Evolutionary conservation across 192 early-diverging fungal species (phyloP).

Genomic region (Paraglomus brasilianum): DNA sequence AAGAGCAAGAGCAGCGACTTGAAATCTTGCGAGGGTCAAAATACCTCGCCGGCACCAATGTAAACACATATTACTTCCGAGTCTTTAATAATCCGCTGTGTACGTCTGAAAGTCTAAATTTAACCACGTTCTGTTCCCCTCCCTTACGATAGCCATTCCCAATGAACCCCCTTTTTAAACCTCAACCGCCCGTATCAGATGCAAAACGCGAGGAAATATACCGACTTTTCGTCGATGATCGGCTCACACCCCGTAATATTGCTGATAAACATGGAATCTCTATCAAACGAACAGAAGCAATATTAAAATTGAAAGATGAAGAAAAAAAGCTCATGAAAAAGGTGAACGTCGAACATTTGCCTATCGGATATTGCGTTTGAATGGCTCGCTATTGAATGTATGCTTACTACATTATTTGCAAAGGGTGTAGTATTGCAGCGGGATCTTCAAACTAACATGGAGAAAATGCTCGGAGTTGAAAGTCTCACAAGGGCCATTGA

Average conservation of each 20-base stretch:
- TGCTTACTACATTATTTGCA: not conserved
- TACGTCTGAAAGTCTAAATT: too few species aligned
- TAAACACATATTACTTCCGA: too few species aligned
- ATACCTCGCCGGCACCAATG: too few species aligned
- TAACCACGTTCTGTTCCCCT: conserved; percentile 19
- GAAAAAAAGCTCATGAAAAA: conserved; percentile 71
- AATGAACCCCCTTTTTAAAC: conserved; percentile 85
- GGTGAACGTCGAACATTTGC: conserved; percentile 38
- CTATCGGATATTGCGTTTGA: too few species aligned
- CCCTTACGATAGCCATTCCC: conserved; percentile 72
- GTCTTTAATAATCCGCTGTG: too few species aligned
- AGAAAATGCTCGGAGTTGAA: conserved; percentile 70
- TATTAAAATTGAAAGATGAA: conserved; percentile 81
- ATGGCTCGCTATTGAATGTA: too few species aligned
- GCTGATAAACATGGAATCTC: conserved; percentile 71
- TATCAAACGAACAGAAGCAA: conserved; percentile 85
- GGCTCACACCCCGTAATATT: conserved; percentile 67
- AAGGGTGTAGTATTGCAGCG: conserved; percentile 60
- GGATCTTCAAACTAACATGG: conserved; percentile 80
- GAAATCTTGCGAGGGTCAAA: too few species aligned
- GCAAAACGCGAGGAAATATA: conserved; percentile 71
- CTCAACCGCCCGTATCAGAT: conserved; percentile 72
- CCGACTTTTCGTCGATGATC: conserved; percentile 58
- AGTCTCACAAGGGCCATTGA: conserved; percentile 40
- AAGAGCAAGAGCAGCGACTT: too few species aligned